Evolutionary conservation across 2,329 filamentous ascomycete species (phyloP).

Genomic region (Monosporascus sp.): DNA sequence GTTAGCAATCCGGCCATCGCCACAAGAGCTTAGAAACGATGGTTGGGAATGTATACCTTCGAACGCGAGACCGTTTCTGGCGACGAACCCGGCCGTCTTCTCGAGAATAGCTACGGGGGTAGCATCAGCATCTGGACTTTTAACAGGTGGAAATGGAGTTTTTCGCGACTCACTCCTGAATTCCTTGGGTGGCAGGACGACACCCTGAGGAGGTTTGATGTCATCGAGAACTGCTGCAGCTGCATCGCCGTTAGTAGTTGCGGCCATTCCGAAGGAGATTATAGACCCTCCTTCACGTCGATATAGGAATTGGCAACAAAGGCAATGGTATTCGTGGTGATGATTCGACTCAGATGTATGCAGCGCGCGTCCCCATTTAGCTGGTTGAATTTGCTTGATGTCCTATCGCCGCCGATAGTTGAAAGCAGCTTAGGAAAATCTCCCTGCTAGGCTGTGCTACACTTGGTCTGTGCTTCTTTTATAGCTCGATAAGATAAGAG

Average conservation of each 20-base stretch:
- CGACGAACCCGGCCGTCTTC: constrained; percentile 91
- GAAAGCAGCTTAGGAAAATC: too few relatives aligned
- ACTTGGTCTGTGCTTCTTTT: too few relatives aligned
- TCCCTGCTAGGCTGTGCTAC: too few relatives aligned
- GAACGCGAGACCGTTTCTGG: constrained; percentile 62
- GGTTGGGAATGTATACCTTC: constrained; percentile 36
- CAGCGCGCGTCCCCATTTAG: too few relatives aligned
- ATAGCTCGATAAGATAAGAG: too few relatives aligned
- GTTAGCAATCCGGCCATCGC: background rate
- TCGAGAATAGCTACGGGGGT: constrained; percentile 58
- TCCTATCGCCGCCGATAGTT: too few relatives aligned
- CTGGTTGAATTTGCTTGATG: too few relatives aligned
- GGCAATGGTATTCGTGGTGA: too few relatives aligned
- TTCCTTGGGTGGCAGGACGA: constrained; percentile 85
- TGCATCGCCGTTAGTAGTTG: constrained; percentile 48
- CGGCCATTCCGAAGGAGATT: constrained; percentile 31
- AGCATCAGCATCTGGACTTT: background rate
- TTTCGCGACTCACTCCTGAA: constrained; percentile 54
- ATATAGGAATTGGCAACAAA: background rate
- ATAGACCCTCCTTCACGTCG: constrained; percentile 20
- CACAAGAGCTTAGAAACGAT: background rate
- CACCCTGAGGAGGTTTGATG: constrained; percentile 73
- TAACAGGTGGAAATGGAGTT: background rate
- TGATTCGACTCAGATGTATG: too few relatives aligned
- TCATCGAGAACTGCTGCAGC: constrained; percentile 51